phyloP scores from a whole-genome alignment of 164 flowering plant species.

The Saururus chinensis region DNA sequence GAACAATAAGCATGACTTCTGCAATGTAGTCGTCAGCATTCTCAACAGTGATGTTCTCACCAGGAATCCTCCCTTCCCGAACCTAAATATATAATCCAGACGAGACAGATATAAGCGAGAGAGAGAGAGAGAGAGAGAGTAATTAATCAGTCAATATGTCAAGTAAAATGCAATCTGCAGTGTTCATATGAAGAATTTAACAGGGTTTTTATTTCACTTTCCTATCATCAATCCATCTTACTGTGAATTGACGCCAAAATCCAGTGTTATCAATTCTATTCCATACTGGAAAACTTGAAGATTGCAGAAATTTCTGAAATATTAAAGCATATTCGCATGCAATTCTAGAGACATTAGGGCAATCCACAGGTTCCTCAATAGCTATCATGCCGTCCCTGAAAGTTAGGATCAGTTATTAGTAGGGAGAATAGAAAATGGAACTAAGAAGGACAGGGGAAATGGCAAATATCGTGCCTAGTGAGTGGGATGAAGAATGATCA shows the following conservation, averaged over 20 bases:
- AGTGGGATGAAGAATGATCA: not conserved
- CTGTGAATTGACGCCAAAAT: slow-evolving; percentile 94
- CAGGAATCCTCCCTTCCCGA: slow-evolving; percentile 68
- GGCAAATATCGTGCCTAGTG: too few species aligned
- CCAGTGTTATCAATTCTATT: slow-evolving; percentile 79
- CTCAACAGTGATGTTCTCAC: slow-evolving; percentile 22
- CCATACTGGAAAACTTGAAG: slow-evolving; percentile 71
- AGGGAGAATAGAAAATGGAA: not conserved
- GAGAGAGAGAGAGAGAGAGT: not conserved
- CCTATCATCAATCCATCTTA: slow-evolving; percentile 16
- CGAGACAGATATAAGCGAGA: not conserved
- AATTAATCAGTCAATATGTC: not conserved
- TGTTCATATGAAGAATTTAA: not conserved
- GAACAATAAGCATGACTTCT: slow-evolving; percentile 90
- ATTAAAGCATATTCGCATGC: slow-evolving; percentile 65
- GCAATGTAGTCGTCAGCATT: slow-evolving; percentile 31
- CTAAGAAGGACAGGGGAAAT: not conserved
- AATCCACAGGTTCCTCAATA: slow-evolving; percentile 72
- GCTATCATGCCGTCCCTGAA: slow-evolving; percentile 91
- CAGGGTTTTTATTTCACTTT: not conserved
- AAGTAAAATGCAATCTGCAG: not conserved
- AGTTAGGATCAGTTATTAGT: not conserved
- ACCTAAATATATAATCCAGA: slow-evolving; percentile 33
- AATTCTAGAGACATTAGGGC: slow-evolving; percentile 76
- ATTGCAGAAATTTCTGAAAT: slow-evolving; percentile 69